Percentiles rank a stretch among this genome's conserved stretches.
These are phyloP conservation scores for Phytophthora fragariae DNA, from an alignment of 352 stramenopile genomes.

Conservation along the genomic window DNA sequence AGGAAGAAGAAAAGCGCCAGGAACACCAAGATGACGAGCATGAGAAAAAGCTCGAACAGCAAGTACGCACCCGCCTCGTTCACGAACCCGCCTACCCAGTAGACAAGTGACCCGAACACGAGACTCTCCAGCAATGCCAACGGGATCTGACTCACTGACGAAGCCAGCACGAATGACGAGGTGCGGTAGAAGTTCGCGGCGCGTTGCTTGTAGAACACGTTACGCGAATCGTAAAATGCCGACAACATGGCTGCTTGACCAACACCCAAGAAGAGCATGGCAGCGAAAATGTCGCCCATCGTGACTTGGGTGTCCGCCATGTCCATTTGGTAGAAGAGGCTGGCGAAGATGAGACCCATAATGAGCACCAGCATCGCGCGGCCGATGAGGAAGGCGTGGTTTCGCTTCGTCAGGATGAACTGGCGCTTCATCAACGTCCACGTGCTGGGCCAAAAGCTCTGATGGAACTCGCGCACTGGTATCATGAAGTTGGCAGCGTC, in stretches of 20 bases:
- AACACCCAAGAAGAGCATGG: constrained; percentile 84
- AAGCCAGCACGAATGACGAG: constrained; percentile 80
- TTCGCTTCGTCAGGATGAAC: constrained; percentile 73
- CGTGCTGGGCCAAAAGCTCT: constrained; percentile 50
- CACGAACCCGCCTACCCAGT: constrained; percentile 87
- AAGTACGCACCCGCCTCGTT: constrained; percentile 59
- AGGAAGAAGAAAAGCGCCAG: constrained; percentile 65
- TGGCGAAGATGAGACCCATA: constrained; percentile 62
- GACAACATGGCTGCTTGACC: constrained; percentile 81
- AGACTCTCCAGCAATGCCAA: constrained; percentile 76
- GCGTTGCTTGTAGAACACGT: constrained; percentile 90
- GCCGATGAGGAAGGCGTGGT: constrained; percentile 59
- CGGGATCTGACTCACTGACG: constrained; percentile 58
- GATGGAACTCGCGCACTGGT: constrained; percentile 52
- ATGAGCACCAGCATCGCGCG: constrained; percentile 58
- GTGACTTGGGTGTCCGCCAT: constrained; percentile 58
- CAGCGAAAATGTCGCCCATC: constrained; percentile 87
- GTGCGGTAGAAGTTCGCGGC: constrained; percentile 89
- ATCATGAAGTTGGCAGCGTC: constrained; percentile 65
- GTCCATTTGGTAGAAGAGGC: constrained; percentile 64
- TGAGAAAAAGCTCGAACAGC: constrained; percentile 75
- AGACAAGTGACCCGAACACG: constrained; percentile 89
- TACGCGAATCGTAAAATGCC: constrained; percentile 75
- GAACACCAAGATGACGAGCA: constrained; percentile 69
- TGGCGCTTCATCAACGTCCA: constrained; percentile 69